Percentiles rank a stretch among this genome's conserved stretches.
phyloP scores from a whole-genome alignment of 1,284 basidiomycete genomes.

The Malassezia cuniculi region DNA sequence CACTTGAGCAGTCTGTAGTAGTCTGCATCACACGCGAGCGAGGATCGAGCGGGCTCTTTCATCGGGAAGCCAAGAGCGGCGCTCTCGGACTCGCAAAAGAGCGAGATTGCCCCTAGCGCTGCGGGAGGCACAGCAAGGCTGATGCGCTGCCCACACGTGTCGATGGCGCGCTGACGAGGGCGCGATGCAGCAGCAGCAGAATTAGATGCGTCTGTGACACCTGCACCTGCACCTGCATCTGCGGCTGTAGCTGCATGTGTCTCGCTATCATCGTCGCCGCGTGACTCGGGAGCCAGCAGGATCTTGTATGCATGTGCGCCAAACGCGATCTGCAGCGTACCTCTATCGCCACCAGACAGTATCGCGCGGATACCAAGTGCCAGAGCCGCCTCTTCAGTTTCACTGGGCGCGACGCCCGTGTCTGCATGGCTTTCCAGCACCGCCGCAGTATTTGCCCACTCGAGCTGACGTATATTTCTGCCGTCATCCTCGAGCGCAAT shows the following conservation, averaged over 20 bases:
- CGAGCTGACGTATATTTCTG: background rate
- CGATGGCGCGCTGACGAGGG: background rate
- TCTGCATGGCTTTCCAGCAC: conserved; percentile 2
- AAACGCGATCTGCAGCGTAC: no score
- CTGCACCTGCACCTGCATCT: no score
- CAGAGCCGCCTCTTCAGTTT: background rate
- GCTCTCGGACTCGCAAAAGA: background rate
- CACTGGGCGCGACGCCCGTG: no score
- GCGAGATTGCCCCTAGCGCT: background rate
- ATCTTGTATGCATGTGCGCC: conserved; percentile 1
- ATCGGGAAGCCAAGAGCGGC: background rate
- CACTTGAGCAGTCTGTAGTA: background rate
- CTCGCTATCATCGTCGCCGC: no score
- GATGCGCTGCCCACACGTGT: background rate
- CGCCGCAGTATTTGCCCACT: background rate
- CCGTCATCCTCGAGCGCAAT: conserved; percentile 4
- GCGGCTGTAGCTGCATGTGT: no score
- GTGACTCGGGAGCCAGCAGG: no score
- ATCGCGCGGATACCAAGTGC: no score
- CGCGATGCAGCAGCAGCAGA: no score
- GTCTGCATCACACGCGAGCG: conserved; percentile 1
- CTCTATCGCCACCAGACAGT: no score
- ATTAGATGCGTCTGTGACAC: no score
- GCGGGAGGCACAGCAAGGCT: conserved; percentile 1
- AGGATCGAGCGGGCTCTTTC: background rate